Conservation (phyloP, 169 alveolate species). For the Eimeria maxima region DNA sequence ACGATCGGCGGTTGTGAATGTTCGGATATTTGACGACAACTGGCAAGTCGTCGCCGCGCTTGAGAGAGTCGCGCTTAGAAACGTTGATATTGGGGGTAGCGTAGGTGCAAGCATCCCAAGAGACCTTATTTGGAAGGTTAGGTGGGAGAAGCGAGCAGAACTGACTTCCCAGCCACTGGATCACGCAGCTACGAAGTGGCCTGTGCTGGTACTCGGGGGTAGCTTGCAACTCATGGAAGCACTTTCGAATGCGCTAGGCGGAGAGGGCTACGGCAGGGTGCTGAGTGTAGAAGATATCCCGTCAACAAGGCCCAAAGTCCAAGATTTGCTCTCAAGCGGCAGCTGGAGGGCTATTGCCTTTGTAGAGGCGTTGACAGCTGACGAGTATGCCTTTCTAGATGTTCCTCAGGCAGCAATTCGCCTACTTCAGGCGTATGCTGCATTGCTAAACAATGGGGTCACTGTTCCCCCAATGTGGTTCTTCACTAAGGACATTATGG, state of each 20-base stretch:
- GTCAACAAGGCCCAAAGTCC: constrained; percentile 61
- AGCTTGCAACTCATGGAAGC: constrained; percentile 77
- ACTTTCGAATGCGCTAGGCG: constrained; percentile 69
- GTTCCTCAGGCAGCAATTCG: constrained; percentile 80
- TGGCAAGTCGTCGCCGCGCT: constrained; percentile 76
- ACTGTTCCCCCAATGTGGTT: constrained; percentile 80
- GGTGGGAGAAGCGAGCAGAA: constrained; percentile 77
- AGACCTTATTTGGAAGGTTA: constrained; percentile 84
- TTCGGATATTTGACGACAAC: constrained; percentile 67
- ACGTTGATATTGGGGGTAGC: constrained; percentile 80
- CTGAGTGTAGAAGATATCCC: constrained; percentile 79
- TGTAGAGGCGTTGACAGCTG: constrained; percentile 83
- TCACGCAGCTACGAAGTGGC: constrained; percentile 41
- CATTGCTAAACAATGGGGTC: constrained; percentile 67
- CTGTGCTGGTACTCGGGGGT: constrained; percentile 82
- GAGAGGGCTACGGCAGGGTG: constrained; percentile 59
- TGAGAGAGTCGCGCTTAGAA: constrained; percentile 68
- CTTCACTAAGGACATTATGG: constrained; percentile 80
- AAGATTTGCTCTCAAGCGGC: constrained; percentile 66
- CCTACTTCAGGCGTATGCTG: constrained; percentile 73
- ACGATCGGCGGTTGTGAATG: constrained; percentile 75
- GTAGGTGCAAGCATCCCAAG: constrained; percentile 84
- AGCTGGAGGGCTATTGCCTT: constrained; percentile 73
- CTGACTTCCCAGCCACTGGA: constrained; percentile 25
- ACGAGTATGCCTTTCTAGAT: constrained; percentile 78